Evolutionary conservation across 805 yeast species (phyloP), one percentile per base, ranked within the genome.

Genomic region (Starmerella scarabaei): DNA sequence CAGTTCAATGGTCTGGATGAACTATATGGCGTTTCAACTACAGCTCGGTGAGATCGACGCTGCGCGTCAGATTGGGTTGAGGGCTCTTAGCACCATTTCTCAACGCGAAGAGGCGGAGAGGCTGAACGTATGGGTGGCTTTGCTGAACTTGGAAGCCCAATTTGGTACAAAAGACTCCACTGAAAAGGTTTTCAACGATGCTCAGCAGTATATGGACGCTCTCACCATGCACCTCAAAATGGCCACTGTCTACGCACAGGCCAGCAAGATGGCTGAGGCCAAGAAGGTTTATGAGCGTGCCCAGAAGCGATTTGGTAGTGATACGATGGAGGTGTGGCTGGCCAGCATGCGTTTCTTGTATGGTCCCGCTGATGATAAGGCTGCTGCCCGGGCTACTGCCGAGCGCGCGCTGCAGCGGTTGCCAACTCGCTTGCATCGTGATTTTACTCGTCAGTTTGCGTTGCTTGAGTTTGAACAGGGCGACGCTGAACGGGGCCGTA

Each of bases 21-120:
- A 86, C 63, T 91, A 81, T 63, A 91, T 91, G 95, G 86, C 97
- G 3, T 91, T 88, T 79, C 94, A 86, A 61, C 69, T 91, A 48
- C 95, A 86, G 61, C 68, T 88, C 47, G 81, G 94, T 65, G 98
- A 91, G 61, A 66, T 85, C 43, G 96, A 88, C 29, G 84, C 82
- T 62, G 95, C 96, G 8, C 75, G 98, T 53, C 94, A 83, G 58
- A 75, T 91, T 52, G 96, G 83, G 33, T 81, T 79, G 53, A 74
- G 98, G 47, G 98, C 97, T 2, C 69, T 91, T 56, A 82, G 82
- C 64, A 78, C 91, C 5, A 93, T 91, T 51, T 76, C 73, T 53
- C 83, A 77, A 63, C 74, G 95, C 54, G 95, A 86, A 54, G 97
- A 91, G 60, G 78, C 75, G 52, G 97, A 91, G 60, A 83, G 85